Evolutionary conservation across 495 filamentous ascomycete species (phyloP).

Genomic region (Lineolata rhizophorae): DNA sequence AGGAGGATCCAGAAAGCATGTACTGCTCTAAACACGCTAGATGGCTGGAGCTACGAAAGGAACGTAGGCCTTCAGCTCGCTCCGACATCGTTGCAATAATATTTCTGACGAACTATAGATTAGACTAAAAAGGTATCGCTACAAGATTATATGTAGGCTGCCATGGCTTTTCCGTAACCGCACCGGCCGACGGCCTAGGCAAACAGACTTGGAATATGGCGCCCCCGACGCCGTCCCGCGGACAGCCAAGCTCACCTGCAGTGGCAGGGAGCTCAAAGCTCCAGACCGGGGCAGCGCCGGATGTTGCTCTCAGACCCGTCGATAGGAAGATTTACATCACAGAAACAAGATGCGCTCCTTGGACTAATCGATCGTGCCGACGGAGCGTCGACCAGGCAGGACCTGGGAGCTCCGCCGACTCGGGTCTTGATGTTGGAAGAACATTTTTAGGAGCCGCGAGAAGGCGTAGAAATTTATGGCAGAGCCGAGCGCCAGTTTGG

Average conservation of each 20-base stretch:
- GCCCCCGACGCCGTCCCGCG: conserved; percentile 30
- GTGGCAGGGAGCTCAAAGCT: conserved; percentile 30
- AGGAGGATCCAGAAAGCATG: no score
- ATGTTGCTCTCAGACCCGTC: conserved; percentile 75
- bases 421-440: conserved; percentile 25
- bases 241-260: conserved; percentile 45
- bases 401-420: conserved; percentile 70
- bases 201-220: conserved; percentile 45
- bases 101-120: no score
- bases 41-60: no score
- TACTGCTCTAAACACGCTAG: no score
- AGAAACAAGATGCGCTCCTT: conserved; percentile 50
- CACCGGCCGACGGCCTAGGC: conserved; percentile 12
- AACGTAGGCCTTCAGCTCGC: no score
- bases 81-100: no score
- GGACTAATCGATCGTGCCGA: conserved; percentile 60
- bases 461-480: conserved; percentile 12
- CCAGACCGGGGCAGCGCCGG: conserved; percentile 27
- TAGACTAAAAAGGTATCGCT: neutral
- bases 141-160: neutral
- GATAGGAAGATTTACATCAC: conserved; percentile 77
- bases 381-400: conserved; percentile 53
- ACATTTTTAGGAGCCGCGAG: conserved; percentile 2
- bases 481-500: neutral
- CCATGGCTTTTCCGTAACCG: conserved; percentile 11